Evolutionary conservation across 768 basidiomycete genomes (phyloP), one percentile per base, ranked within the genome.

Genomic region (Suillus sp.): DNA sequence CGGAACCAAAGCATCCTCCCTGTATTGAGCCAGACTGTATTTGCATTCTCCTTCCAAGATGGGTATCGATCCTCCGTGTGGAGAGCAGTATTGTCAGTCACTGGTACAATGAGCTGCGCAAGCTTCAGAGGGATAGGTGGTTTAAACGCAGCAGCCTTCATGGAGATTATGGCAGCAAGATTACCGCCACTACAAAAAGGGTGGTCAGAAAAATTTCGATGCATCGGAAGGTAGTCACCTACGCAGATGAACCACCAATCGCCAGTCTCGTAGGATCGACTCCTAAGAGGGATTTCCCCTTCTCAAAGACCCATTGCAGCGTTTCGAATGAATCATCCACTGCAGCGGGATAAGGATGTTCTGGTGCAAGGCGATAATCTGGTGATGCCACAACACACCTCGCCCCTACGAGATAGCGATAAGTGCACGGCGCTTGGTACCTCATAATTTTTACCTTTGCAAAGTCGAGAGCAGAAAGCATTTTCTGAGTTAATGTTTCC

Each of bases 1-100:
- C 84, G 77, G 83, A 89, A 92, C 91, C 91, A 93, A 20, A 83
- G 66, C 90, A 92, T 92, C 62, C 86, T 85, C 4, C 66, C 83
- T 4, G 81, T 84, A 9, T 79, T 73, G 30, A 93, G 81, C 81
- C 88, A 87, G 1, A 87, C 83, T 6, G 89, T 83, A 61, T 86
- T 75, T 18, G 78, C 77, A 68, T 89, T 90, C 64, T 84, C 81
- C 18, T 74, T 75, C 89, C 90, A 91, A 5, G 81, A 83, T 20
- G 71, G 72, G 66, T 84, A 79, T 5, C 71, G 73, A 18, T 67
- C 64, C 2, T 67, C 80, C 51, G 68, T 76, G 63, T 65, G 78
- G 77, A 69, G 69, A 8, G 86, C 85, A 18, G 90, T 91, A 78
- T 91, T 92, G 71, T 92, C 89, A 2, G 83, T 86, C 32, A 91